These are phyloP conservation scores for Athelia sp. DNA, from an alignment of 1,284 basidiomycete species.

Conservation along the genomic window DNA sequence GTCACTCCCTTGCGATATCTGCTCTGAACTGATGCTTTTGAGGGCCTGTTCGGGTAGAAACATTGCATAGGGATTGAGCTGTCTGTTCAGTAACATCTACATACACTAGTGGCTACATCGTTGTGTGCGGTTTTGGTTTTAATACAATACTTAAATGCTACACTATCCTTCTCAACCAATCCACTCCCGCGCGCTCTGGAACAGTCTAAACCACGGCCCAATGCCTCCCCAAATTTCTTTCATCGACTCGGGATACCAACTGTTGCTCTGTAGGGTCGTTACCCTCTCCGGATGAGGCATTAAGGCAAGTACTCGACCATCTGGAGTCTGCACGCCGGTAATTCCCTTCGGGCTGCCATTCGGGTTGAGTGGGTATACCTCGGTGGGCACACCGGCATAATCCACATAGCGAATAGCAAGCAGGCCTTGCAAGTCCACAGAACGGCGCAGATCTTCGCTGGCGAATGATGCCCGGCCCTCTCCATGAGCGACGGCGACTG, in stretches of 20 bases:
- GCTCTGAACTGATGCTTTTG: no score
- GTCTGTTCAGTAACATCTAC: no score
- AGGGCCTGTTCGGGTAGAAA: no score
- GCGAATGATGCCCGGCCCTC: slow-evolving; percentile 85
- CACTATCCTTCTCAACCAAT: slow-evolving; percentile 24
- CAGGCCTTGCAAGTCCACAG: slow-evolving; percentile 46
- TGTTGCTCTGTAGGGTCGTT: slow-evolving; percentile 73
- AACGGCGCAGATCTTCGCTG: slow-evolving; percentile 31
- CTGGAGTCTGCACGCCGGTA: slow-evolving; percentile 82
- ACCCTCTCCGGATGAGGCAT: slow-evolving; percentile 97
- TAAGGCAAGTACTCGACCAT: slow-evolving; percentile 86
- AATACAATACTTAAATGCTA: no score
- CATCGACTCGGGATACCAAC: slow-evolving; percentile 71
- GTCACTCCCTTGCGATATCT: no score
- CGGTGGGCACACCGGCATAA: slow-evolving; percentile 58
- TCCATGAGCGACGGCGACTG: slow-evolving; percentile 94
- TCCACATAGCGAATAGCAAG: slow-evolving; percentile 80
- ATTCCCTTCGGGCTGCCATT: slow-evolving; percentile 89
- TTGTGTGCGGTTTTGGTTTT: no score
- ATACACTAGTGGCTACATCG: no score
- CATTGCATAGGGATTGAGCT: no score
- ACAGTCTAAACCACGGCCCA: slow-evolving; percentile 94
- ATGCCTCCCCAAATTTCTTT: slow-evolving; percentile 57
- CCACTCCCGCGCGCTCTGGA: slow-evolving; percentile 84
- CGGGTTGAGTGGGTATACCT: slow-evolving; percentile 88